Percentiles rank a stretch among this genome's conserved stretches.
Evolutionary conservation across 1,284 basidiomycete species (phyloP).

Genomic region (Cryptococcus neoformans): DNA sequence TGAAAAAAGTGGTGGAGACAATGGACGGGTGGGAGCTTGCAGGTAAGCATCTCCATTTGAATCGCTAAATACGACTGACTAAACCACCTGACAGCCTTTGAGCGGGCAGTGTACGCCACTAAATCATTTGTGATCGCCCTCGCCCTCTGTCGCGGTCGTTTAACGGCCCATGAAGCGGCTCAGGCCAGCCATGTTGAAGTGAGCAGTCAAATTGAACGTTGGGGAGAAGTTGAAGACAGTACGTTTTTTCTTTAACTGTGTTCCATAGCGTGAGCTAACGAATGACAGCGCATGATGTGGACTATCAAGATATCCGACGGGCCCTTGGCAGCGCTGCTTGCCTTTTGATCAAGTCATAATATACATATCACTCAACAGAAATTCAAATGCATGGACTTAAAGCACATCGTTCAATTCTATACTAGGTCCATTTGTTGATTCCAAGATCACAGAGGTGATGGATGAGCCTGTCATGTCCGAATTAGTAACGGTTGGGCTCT

Average conservation of each 20-base stretch:
- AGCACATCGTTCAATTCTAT: constrained; percentile 54
- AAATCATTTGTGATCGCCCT: constrained; percentile 91
- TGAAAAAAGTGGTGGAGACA: constrained; percentile 58
- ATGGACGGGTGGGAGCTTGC: constrained; percentile 84
- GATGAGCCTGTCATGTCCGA: constrained; percentile 5
- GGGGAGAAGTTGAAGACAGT: constrained; percentile 99
- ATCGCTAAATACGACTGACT: not conserved
- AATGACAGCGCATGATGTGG: constrained; percentile 82
- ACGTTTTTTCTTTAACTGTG: constrained; percentile 48
- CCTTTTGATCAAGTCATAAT: constrained; percentile 48
- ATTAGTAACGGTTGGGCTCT: not conserved
- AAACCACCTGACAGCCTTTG: constrained; percentile 60
- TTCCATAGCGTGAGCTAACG: not conserved
- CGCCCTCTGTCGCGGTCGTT: constrained; percentile 70
- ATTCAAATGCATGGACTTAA: constrained; percentile 5
- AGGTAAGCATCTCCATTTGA: constrained; percentile 56
- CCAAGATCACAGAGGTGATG: constrained; percentile 72
- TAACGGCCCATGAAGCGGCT: constrained; percentile 81
- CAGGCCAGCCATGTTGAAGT: constrained; percentile 86
- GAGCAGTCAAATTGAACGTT: constrained; percentile 86
- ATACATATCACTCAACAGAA: not conserved
- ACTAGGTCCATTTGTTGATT: constrained; percentile 80
- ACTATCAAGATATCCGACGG: constrained; percentile 87
- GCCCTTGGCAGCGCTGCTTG: constrained; percentile 78
- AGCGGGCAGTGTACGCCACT: constrained; percentile 82